These are phyloP conservation scores for Ajuga chamaepitys DNA, from an alignment of 257 asterid species.

Conservation along the genomic window DNA sequence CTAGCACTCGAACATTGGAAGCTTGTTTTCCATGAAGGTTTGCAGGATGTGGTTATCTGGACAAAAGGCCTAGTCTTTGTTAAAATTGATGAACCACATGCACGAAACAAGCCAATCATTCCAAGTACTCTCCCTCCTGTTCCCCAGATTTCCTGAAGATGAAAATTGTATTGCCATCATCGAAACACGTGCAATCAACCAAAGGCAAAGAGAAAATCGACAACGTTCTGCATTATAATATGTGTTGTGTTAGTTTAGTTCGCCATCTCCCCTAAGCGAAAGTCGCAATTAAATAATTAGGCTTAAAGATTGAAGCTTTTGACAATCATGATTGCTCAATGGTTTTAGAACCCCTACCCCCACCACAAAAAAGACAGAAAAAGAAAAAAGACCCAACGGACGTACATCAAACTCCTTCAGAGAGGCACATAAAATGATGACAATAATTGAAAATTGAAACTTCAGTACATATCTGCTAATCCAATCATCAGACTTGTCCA, in stretches of 20 bases:
- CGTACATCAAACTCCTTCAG: neutral
- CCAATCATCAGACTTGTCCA: neutral
- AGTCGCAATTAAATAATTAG: neutral
- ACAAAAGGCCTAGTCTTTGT: slow-evolving; percentile 30
- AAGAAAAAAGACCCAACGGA: neutral
- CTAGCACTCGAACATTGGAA: slow-evolving; percentile 32
- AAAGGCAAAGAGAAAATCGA: neutral
- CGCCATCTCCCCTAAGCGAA: neutral
- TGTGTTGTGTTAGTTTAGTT: neutral
- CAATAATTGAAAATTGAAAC: neutral
- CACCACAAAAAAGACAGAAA: neutral
- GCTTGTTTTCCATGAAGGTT: slow-evolving; percentile 35
- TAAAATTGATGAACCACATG: slow-evolving; percentile 41
- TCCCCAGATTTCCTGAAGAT: slow-evolving; percentile 35
- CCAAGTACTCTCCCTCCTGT: slow-evolving; percentile 28
- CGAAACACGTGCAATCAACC: neutral
- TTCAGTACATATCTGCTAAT: neutral
- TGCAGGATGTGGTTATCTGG: slow-evolving; percentile 31
- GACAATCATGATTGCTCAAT: neutral
- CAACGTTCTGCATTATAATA: neutral
- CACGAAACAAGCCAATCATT: slow-evolving; percentile 71
- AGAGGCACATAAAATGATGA: neutral
- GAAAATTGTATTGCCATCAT: neutral
- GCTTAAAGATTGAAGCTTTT: neutral
- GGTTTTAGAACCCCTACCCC: neutral